Evolutionary conservation across 2,329 filamentous ascomycete genomes (phyloP).

Genomic region (Cladosporium sp.): DNA sequence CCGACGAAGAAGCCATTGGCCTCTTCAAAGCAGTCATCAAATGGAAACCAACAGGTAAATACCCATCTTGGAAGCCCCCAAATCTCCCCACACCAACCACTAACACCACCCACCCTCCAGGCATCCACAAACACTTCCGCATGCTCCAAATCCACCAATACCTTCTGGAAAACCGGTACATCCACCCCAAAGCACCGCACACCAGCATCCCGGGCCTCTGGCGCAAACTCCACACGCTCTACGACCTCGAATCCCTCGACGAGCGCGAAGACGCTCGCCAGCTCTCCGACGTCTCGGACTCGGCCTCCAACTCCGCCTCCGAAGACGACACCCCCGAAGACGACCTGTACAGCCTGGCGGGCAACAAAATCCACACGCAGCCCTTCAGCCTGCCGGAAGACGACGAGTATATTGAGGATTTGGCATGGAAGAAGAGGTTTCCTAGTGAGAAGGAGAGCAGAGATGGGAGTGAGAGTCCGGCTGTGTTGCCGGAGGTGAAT

Average conservation of each 20-base stretch:
- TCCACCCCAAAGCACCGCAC: slow-evolving; percentile 48
- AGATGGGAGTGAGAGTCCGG: slow-evolving; percentile 23
- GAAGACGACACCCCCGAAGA: slow-evolving; percentile 34
- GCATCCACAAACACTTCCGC: slow-evolving; percentile 90
- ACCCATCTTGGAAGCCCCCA: slow-evolving; percentile 18
- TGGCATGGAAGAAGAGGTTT: slow-evolving; percentile 40
- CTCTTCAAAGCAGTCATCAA: slow-evolving; percentile 88
- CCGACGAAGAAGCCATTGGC: slow-evolving; percentile 88
- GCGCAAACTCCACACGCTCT: slow-evolving; percentile 76
- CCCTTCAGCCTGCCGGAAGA: slow-evolving; percentile 42
- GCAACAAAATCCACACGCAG: slow-evolving; percentile 33
- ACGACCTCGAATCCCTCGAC: slow-evolving; percentile 80
- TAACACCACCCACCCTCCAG: slow-evolving; percentile 32
- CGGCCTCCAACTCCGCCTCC: slow-evolving; percentile 9
- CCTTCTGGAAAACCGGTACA: slow-evolving; percentile 31
- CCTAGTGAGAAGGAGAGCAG: slow-evolving; percentile 14
- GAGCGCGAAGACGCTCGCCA: slow-evolving; percentile 66
- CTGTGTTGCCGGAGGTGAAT: slow-evolving; percentile 28
- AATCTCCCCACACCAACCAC: slow-evolving; percentile 13
- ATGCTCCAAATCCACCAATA: slow-evolving; percentile 67
- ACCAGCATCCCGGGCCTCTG: slow-evolving; percentile 89
- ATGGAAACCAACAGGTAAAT: slow-evolving; percentile 79
- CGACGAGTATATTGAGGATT: slow-evolving; percentile 25
- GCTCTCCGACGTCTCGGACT: slow-evolving; percentile 37
- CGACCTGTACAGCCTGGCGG: slow-evolving; percentile 33